These are phyloP conservation scores for Exophiala calicioides DNA, from an alignment of 2,329 filamentous ascomycete genomes.

Conservation along the genomic window DNA sequence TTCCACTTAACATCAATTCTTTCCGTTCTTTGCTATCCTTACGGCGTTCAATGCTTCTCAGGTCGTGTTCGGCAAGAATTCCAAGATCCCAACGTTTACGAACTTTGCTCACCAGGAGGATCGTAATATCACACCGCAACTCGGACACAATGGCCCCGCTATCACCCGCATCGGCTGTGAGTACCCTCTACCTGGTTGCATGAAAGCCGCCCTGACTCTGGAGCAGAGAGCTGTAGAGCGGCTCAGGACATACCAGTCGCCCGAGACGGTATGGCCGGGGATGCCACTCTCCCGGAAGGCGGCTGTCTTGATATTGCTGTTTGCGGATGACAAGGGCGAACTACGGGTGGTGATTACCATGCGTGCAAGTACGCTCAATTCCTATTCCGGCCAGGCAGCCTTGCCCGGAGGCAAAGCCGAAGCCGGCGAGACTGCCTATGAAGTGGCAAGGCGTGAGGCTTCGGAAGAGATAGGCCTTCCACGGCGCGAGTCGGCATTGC, in stretches of 20 bases:
- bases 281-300: slow-evolving; percentile 68
- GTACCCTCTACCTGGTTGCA: slow-evolving; percentile 1
- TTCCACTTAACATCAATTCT: too few species aligned
- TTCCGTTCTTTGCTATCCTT: too few species aligned
- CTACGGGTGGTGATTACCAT: slow-evolving; percentile 68
- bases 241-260: slow-evolving; percentile 58
- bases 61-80: slow-evolving; percentile 2
- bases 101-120: slow-evolving; percentile 6
- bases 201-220: not conserved
- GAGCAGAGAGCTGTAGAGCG: slow-evolving; percentile 55
- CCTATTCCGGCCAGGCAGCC: slow-evolving; percentile 79
- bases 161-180: slow-evolving; percentile 23
- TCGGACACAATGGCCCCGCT: slow-evolving; percentile 27
- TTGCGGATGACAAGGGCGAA: slow-evolving; percentile 79
- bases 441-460: slow-evolving; percentile 86
- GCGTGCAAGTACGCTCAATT: slow-evolving; percentile 59
- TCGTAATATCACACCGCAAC: slow-evolving; percentile 11
- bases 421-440: slow-evolving; percentile 59
- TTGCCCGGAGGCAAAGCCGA: slow-evolving; percentile 75
- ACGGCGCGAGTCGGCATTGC: slow-evolving; percentile 59
- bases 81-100: slow-evolving; percentile 1
- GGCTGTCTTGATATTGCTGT: slow-evolving; percentile 84
- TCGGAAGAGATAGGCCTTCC: slow-evolving; percentile 92
- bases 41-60: slow-evolving; percentile 11
- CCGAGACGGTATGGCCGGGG: slow-evolving; percentile 57